Base-by-base conservation (phyloP, 176 grass and related monocot species). In the Oryza meridionalis region DNA sequence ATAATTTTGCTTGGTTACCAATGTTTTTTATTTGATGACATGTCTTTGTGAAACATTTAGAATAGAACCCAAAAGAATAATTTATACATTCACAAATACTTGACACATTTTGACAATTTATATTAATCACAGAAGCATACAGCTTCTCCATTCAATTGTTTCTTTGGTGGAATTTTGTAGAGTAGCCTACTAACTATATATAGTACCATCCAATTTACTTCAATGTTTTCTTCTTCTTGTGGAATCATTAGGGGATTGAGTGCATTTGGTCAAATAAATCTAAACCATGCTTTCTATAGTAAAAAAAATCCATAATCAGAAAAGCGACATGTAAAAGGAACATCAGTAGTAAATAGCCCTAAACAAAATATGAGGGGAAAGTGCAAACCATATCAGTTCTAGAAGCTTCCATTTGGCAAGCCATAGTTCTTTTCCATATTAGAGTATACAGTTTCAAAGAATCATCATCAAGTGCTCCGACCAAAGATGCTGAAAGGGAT, bases 361-460 rank as follows among this genome's bases (percentile, higher is more conserved):
- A 67, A 19, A 38, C 69, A 65, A 67, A 84, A 76, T 21, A 87
- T 21, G 27, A 77, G 73, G 10, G 25, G 19, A 32, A 79, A 84
- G 80, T 81, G 84, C 85, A 50, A 82, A 98, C 96, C 89, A 92
- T 84, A 46, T 98, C 79, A 77, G 68, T 92, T 88, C 63, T 89
- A 63, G 89, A 79, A 92, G 93, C 79, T 84, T 98, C 93, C 96
- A 95, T 98, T 88, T 98, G 96, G 87, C 91, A 98, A 53, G 91
- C 87, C 89, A 95, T 92, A 9, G 96, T 88, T 74, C 91, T 92
- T 82, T 82, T 90, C 96, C 96, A 98, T 81, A 98, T 95, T 80
- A 98, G 89, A 82, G 91, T 66, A 64, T 98, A 98, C 72, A 98
- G 66, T 82, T 95, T 95, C 29, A 98, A 81, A 83, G 85, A 92